Conservation (phyloP, 495 filamentous ascomycete species). For the Extremus antarcticus region DNA sequence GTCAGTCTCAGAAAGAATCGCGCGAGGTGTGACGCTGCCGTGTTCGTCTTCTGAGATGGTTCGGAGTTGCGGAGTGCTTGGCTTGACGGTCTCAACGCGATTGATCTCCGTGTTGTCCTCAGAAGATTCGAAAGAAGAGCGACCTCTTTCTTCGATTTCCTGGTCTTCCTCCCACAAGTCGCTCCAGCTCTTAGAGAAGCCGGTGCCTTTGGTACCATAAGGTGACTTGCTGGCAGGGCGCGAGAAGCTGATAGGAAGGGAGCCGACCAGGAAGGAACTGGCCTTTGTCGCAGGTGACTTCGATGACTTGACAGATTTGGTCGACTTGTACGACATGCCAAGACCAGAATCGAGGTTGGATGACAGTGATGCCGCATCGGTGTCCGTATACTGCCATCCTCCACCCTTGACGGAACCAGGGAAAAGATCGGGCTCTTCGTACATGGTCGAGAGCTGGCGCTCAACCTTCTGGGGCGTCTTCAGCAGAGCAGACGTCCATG, state of each 20-base stretch:
- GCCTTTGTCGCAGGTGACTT: conserved; percentile 12
- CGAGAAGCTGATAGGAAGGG: conserved; percentile 58
- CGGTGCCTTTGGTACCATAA: conserved; percentile 43
- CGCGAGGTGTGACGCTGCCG: conserved; percentile 27
- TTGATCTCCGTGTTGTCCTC: conserved; percentile 18
- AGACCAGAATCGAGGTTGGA: conserved; percentile 68
- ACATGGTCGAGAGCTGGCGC: conserved; percentile 80
- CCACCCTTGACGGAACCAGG: conserved; percentile 56
- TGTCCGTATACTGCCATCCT: conserved; percentile 29
- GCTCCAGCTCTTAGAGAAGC: conserved; percentile 91
- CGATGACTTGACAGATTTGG: conserved; percentile 33
- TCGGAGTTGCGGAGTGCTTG: conserved; percentile 19
- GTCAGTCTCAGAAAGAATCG: conserved; percentile 28
- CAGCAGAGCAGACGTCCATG: conserved; percentile 87
- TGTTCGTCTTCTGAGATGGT: conserved; percentile 18
- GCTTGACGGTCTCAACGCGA: conserved; percentile 25
- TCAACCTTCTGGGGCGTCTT: conserved; percentile 59
- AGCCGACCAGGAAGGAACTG: conserved; percentile 49
- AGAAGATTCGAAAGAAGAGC: conserved; percentile 4
- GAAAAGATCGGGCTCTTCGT: conserved; percentile 82
- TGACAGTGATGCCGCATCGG: conserved; percentile 65
- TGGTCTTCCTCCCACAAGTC: conserved; percentile 90
- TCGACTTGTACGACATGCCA: conserved; percentile 56
- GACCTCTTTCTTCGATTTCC: conserved; percentile 50
- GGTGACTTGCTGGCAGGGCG: conserved; percentile 32